Base-by-base conservation (phyloP, 225 moss, liverwort and hornwort genomes). In the Polytrichum commune region DNA sequence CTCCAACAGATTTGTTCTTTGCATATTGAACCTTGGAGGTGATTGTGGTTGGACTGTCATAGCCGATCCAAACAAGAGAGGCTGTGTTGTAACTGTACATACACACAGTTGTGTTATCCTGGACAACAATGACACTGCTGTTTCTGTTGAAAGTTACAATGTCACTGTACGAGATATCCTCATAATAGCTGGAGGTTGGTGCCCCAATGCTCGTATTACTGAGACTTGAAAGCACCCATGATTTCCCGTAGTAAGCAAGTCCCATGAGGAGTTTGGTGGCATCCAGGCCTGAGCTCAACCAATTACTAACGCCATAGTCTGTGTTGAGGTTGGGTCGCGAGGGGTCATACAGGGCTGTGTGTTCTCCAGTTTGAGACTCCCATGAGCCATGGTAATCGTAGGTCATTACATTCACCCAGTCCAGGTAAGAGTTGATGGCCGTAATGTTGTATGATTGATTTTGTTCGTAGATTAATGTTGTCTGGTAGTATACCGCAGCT, bases 11-110 rank as follows among this genome's bases (percentile, higher is more conserved):
- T 22, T 35, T 20, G 3, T 32, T 18, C 18, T 28, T 62, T 23
- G 67, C 65, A 55, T 87, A 87, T 8, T 62, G 8, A 8, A 81
- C 80, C 69, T 87, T 87, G 19, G 25, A 46, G 10, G 53, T 29
- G 56, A 77, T 72, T 3, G 83, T 74, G 18, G 55, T 0, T 0
- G 71, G 84, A 70, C 83, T 81, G 65, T 84, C 87, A 9, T 80
- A 87, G 30, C 80, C 68, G 8, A 87, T 58, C 87, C 87, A 87
- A 5, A 70, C 53, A 4, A 53, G 67, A 13, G 33, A 35, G 27
- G 76, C 74, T 55, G 78, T 32, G 9, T 83, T 76, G 65, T 76
- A 84, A 63, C 76, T 78, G 61, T 87, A 87, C 27, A 55, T 76
- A 6, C 78, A 76, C 29, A 81, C 79, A 1, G 70, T 38, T 2